phyloP scores from a whole-genome alignment of 2,329 filamentous ascomycete species.

The Fusarium sp. region DNA sequence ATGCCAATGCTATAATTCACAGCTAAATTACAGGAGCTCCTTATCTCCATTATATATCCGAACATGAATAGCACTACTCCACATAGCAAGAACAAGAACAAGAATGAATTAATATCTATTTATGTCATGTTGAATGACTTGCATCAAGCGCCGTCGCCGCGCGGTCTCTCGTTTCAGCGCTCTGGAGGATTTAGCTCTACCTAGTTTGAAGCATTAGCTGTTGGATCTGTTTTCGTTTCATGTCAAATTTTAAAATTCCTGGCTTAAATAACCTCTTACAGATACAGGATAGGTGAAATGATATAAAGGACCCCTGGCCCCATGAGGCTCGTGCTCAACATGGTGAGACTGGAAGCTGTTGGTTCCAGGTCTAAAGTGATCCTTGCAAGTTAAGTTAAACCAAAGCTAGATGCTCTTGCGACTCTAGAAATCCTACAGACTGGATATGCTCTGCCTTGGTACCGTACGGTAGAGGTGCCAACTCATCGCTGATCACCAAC shows the following conservation, averaged over 20 bases:
- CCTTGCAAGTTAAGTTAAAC: slow-evolving; percentile 1
- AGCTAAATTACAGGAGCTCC: neutral
- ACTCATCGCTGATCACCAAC: slow-evolving; percentile 33
- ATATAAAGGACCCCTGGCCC: neutral
- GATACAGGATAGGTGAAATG: neutral
- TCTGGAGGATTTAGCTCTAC: neutral
- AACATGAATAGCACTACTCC: neutral
- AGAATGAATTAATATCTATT: neutral
- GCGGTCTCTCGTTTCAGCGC: slow-evolving; percentile 1
- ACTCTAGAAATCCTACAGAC: slow-evolving; percentile 3
- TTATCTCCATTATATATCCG: neutral
- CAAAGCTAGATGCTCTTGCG: slow-evolving; percentile 7
- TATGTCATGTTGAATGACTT: neutral
- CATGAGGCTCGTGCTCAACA: slow-evolving; percentile 32
- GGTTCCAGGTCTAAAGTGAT: slow-evolving; percentile 11
- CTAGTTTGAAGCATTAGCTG: neutral
- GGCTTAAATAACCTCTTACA: neutral
- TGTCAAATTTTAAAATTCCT: slow-evolving; percentile 5
- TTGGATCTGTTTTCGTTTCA: neutral
- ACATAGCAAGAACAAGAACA: neutral
- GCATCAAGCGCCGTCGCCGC: neutral
- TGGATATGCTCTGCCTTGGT: neutral
- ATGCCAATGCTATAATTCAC: neutral
- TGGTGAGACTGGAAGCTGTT: slow-evolving; percentile 37
- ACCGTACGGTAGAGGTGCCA: slow-evolving; percentile 12